Evolutionary conservation across 2,329 filamentous ascomycete species (phyloP).

Genomic region (Capronia americana): DNA sequence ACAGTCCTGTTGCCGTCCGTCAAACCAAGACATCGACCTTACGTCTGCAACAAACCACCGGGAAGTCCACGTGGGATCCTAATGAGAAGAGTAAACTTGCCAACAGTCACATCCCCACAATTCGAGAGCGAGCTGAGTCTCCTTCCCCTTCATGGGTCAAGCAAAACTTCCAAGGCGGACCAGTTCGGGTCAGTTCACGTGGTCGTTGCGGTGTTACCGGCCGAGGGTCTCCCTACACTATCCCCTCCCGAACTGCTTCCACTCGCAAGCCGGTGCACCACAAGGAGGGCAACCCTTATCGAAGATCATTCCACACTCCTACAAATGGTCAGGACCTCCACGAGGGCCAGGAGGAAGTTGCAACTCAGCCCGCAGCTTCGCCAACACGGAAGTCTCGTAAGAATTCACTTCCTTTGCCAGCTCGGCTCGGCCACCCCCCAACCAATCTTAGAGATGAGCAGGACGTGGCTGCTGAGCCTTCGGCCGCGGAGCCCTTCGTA

Average conservation of each 20-base stretch:
- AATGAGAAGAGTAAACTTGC: constrained; percentile 16
- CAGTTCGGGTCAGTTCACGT: constrained; percentile 28
- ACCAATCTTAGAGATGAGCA: not conserved
- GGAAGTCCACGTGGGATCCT: constrained; percentile 23
- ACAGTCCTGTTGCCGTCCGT: constrained; percentile 20
- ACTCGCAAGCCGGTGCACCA: not conserved
- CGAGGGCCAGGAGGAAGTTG: not conserved
- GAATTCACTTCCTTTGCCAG: constrained; percentile 32
- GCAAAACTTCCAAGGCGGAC: constrained; percentile 16
- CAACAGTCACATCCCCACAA: constrained; percentile 10
- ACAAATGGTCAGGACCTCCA: not conserved
- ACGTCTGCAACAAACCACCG: constrained; percentile 23
- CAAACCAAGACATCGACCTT: constrained; percentile 34
- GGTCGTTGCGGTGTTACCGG: constrained; percentile 31
- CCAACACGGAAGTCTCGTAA: constrained; percentile 13
- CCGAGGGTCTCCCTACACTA: constrained; percentile 35
- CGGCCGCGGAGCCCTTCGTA: constrained; percentile 1
- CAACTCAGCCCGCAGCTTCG: not conserved
- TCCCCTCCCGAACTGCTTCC: constrained; percentile 16
- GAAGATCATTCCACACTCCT: not conserved
- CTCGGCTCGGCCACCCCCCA: constrained; percentile 7
- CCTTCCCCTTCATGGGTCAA: constrained; percentile 5
- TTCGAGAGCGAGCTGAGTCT: constrained; percentile 21
- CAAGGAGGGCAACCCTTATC: not conserved
- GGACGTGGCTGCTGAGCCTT: not conserved